A percentile compares a stretch with the other conserved stretches of the same genome.
Evolutionary conservation across 257 asterid genomes (phyloP).

Genomic region (Mentha longifolia): DNA sequence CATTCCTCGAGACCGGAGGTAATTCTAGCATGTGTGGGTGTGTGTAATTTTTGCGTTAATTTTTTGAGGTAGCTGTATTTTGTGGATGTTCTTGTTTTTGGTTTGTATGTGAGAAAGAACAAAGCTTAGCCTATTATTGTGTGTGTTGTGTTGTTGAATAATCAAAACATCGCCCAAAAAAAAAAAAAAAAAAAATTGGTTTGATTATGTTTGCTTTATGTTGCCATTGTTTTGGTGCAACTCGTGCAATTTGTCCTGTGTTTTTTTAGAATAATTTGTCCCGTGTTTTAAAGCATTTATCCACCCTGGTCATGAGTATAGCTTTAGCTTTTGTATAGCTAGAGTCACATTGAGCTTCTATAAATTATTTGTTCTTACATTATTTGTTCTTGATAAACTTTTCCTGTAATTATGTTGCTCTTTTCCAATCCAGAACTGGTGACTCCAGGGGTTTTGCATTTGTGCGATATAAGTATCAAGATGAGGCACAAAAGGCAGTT

Average conservation of each 20-base stretch:
- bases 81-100: neutral
- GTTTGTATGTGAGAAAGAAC: neutral
- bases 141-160: neutral
- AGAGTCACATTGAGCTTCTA: no score
- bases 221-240: neutral
- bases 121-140: neutral
- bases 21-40: neutral
- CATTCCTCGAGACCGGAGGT: conserved; percentile 92
- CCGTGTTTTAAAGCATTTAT: no score
- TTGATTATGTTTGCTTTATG: neutral
- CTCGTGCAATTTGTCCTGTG: neutral
- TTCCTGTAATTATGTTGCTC: neutral
- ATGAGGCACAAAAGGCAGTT: conserved; percentile 93
- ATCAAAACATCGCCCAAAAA: neutral
- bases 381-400: no score
- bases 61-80: neutral
- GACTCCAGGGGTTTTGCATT: conserved; percentile 98
- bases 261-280: neutral
- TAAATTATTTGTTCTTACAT: no score
- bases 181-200: neutral
- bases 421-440: conserved; percentile 70
- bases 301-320: neutral
- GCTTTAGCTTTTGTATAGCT: neutral
- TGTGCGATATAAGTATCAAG: conserved; percentile 93
- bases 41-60: neutral